Percentiles rank a stretch among this genome's conserved stretches.
These are phyloP conservation scores for Sutorius eximius DNA, from an alignment of 1,284 basidiomycete genomes.

Conservation along the genomic window DNA sequence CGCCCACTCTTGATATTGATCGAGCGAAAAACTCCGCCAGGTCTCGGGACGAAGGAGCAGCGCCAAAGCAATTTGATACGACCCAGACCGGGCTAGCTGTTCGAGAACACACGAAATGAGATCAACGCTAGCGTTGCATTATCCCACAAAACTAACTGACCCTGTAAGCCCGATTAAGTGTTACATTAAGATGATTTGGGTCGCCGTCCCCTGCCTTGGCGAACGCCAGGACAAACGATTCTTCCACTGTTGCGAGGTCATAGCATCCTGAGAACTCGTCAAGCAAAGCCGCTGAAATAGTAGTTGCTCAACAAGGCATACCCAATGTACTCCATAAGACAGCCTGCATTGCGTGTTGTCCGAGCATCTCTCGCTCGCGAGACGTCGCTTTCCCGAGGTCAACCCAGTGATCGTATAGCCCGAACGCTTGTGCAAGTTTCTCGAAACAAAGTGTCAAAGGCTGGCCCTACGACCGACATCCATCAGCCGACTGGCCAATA, in stretches of 20 bases:
- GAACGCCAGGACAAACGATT: conserved; percentile 68
- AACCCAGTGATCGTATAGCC: conserved; percentile 67
- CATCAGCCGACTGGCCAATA: conserved; percentile 14
- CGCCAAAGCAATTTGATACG: conserved; percentile 60
- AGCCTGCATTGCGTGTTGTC: conserved; percentile 70
- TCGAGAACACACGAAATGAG: conserved; percentile 19
- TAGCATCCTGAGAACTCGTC: conserved; percentile 54
- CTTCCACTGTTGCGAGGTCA: conserved; percentile 62
- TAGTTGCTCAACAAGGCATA: conserved; percentile 27
- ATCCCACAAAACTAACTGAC: conserved; percentile 39
- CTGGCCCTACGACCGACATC: conserved; percentile 54
- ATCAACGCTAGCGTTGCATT: conserved; percentile 2
- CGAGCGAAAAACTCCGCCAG: conserved; percentile 64
- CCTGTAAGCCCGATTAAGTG: conserved; percentile 62
- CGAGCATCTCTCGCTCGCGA: conserved; percentile 62
- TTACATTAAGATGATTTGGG: conserved; percentile 59
- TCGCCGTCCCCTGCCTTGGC: conserved; percentile 56
- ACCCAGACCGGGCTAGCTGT: conserved; percentile 68
- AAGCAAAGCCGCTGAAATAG: conserved; percentile 1
- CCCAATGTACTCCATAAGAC: conserved; percentile 70
- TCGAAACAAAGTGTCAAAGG: conserved; percentile 68
- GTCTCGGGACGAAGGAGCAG: conserved; percentile 64
- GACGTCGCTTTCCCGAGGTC: conserved; percentile 53
- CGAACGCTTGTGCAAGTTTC: conserved; percentile 65
- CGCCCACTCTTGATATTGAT: conserved; percentile 69